Conservation (phyloP, 2,329 filamentous ascomycete genomes). For the Alternaria infectoria region DNA sequence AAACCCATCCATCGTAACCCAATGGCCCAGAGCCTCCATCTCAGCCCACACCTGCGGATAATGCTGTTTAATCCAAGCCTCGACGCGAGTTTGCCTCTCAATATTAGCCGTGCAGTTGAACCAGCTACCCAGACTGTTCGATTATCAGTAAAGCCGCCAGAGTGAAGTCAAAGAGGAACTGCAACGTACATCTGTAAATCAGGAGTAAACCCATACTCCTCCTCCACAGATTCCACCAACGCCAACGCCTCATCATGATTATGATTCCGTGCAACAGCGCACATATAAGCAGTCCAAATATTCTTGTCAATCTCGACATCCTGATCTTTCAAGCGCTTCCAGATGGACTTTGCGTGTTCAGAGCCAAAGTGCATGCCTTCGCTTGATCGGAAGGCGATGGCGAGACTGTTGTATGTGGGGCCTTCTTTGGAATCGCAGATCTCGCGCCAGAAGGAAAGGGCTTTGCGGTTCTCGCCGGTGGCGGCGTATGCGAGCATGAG, state of each 20-base stretch:
- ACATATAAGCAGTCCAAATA: constrained; percentile 79
- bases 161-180: too few species aligned
- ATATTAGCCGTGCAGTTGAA: constrained; percentile 75
- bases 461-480: constrained; percentile 69
- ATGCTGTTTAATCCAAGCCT: constrained; percentile 72
- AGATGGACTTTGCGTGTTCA: constrained; percentile 63
- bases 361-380: constrained; percentile 63
- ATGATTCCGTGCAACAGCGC: constrained; percentile 75
- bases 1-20: constrained; percentile 44
- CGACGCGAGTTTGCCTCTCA: constrained; percentile 71
- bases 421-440: constrained; percentile 86
- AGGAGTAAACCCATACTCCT: constrained; percentile 70
- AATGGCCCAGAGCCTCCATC: constrained; percentile 61
- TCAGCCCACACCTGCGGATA: constrained; percentile 74
- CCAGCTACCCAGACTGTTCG: constrained; percentile 70
- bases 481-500: constrained; percentile 85
- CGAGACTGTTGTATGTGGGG: constrained; percentile 79
- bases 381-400: constrained; percentile 80
- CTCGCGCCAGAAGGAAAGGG: constrained; percentile 81
- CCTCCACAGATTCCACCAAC: constrained; percentile 70
- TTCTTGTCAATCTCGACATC: constrained; percentile 77
- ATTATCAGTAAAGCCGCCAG: constrained; percentile 29
- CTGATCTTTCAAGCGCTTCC: constrained; percentile 73
- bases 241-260: constrained; percentile 71
- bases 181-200: constrained; percentile 70